Base-by-base conservation (phyloP, 805 yeast genomes). In the Yarrowia sp. region DNA sequence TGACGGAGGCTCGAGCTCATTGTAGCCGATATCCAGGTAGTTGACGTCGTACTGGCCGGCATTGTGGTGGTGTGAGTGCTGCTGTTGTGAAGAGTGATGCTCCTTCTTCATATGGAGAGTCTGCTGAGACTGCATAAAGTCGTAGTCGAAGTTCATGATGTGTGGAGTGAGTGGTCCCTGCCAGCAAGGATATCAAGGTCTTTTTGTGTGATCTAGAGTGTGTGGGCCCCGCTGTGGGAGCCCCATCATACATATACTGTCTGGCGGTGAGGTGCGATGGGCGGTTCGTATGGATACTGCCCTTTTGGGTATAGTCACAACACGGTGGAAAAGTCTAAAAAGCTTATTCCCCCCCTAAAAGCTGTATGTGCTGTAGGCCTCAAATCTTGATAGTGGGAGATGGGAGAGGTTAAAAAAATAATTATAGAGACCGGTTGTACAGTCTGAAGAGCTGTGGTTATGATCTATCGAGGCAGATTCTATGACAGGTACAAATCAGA, bases 11-110 rank as follows among this genome's bases (percentile, higher is more conserved):
- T 38, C 57, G 17, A 61, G 35, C 44, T 47, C 65, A n/a, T 61
- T 61, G 64, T 58, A 58, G 42, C 51, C 64, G 18, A 58, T 44
- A 32, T 58, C 51, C 43, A 58, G 51, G 35, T 58, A 58, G 33
- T 58, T 55, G 61, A 55, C 61, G 8, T 55, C 61, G 38, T 55
- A 55, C 18, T 38, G 43, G 14, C 39, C 33, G 13, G 36, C 43
- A 10, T 48, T 28, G 39, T 15, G 31, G 11, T 18, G 58, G 18
- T 32, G 58, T 7, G 31, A 14, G 18, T 18, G 33, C 18, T 51
- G 58, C 13, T 50, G 58, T 22, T 51, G 58, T 10, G 43, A 22
- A 22, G 14, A 33, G 13, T 36, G n/a, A n/a, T n/a, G 58, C 7
- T 41, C 38, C 38, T 55, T 55, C 47, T 55, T 38, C 36, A 38